These are phyloP conservation scores for Stemphylium vesicarium DNA, from an alignment of 2,329 filamentous ascomycete species.

Conservation along the genomic window DNA sequence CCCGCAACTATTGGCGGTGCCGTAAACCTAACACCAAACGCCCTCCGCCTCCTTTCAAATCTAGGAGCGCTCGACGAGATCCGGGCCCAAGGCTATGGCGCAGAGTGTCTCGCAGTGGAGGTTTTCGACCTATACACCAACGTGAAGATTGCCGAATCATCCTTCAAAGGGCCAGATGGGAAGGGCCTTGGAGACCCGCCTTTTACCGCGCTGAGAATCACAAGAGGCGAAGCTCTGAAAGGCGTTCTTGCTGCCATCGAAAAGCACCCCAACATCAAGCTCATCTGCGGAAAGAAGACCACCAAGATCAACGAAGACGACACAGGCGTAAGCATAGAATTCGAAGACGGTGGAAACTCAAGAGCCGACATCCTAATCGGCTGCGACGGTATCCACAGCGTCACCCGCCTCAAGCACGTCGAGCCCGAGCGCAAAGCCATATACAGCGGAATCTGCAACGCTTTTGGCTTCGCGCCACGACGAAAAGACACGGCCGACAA, in stretches of 20 bases:
- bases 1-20: constrained; percentile 63
- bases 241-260: constrained; percentile 51
- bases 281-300: constrained; percentile 53
- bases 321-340: constrained; percentile 51
- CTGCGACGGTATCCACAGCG: constrained; percentile 61
- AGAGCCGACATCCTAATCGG: constrained; percentile 60
- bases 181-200: constrained; percentile 54
- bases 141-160: constrained; percentile 52
- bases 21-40: constrained; percentile 67
- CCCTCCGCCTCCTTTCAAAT: constrained; percentile 61
- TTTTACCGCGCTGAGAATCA: constrained; percentile 54
- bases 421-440: constrained; percentile 52
- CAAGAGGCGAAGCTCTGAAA: constrained; percentile 52
- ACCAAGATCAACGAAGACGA: constrained; percentile 51
- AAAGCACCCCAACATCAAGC: constrained; percentile 50
- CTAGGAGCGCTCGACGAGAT: constrained; percentile 57
- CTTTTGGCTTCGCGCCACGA: constrained; percentile 54
- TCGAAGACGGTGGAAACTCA: constrained; percentile 54
- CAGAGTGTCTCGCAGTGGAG: constrained; percentile 53
- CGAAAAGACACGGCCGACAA: constrained; percentile 22
- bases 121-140: constrained; percentile 53
- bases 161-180: constrained; percentile 51
- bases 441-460: constrained; percentile 56
- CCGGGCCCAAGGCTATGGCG: constrained; percentile 48
- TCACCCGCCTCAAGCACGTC: constrained; percentile 53